Base-by-base conservation (phyloP, 2,329 filamentous ascomycete genomes). In the Pseudovirgaria hyperparasitica region DNA sequence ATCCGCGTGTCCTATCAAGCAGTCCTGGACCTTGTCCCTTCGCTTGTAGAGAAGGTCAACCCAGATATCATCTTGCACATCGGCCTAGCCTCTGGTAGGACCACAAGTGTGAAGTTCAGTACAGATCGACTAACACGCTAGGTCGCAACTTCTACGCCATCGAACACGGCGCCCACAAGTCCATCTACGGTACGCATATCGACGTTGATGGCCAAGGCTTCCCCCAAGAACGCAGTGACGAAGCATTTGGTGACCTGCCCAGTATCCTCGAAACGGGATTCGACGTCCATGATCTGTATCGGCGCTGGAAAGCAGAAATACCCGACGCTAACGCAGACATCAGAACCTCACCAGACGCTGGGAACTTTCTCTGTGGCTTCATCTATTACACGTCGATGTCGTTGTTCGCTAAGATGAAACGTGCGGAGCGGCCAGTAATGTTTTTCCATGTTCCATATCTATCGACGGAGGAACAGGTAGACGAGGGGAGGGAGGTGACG, bases 1-100 rank as follows among this genome's bases (percentile, higher is more conserved):
- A 37, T 55, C 22, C 46, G 48, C n/a, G 52, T 56, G 13, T 41
- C 50, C 23, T 56, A 54, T 38, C 16, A 35, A 14, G 26, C 32
- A 22, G 48, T 56, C 26, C n/a, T 38, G 16, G 16, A 32, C 9
- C 29, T 46, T 2, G 22, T 50, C 6, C 48, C 50, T 4, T 35
- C 25, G 2, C 36, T 54, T n/a, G 25, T 37, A 13, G 26, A 32
- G 11, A 12, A 11, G 10, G 44, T 44, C 2, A 9, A 23, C 1
- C 41, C 49, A 21, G 44, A 50, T 23, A 45, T 55, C 7, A 34
- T 54, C 28, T 36, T 56, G 4, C 52, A 56, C 31, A 52, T 56
- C 17, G 52, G 52, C 2, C 45, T 56, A 12, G 52, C 52, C 6
- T 48, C 52, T 13, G 40, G 43, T 20, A 43, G 50, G 2, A n/a